phyloP scores from a whole-genome alignment of 345 rosid genomes.

The Lumnitzera littorea region DNA sequence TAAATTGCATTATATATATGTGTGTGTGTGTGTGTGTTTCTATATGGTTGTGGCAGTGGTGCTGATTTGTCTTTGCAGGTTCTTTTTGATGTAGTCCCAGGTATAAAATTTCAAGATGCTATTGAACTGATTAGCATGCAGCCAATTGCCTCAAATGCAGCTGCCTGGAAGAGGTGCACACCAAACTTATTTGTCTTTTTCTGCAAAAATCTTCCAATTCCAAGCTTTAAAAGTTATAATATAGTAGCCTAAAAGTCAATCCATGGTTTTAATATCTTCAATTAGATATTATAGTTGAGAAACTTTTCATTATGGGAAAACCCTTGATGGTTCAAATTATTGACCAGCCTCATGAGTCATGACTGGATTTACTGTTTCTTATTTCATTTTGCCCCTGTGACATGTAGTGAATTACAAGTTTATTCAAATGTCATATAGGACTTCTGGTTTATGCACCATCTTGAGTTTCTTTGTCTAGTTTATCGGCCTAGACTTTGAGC shows the following conservation, averaged over 20 bases:
- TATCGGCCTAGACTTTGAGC: too few species aligned
- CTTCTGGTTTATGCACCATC: too few species aligned
- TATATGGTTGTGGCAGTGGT: background rate
- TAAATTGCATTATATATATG: constrained; percentile 1
- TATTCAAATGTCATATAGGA: too few species aligned
- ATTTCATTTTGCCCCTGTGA: too few species aligned
- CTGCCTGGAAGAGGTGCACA: constrained; percentile 77
- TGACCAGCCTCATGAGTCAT: background rate
- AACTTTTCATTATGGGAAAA: too few species aligned
- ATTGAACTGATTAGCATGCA: constrained; percentile 86
- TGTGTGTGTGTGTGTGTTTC: background rate
- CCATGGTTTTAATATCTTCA: background rate
- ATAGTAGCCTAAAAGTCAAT: background rate
- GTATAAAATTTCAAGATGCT: constrained; percentile 78
- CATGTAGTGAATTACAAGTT: too few species aligned
- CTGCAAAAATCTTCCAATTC: too few species aligned
- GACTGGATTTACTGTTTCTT: background rate
- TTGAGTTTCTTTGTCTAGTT: too few species aligned
- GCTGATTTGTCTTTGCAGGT: constrained; percentile 43
- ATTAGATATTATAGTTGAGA: background rate
- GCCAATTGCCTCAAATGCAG: constrained; percentile 72
- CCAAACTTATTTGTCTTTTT: background rate
- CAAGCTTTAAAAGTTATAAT: background rate
- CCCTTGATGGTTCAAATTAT: too few species aligned
- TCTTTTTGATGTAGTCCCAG: constrained; percentile 89